Conservation (phyloP, 176 grass and related monocot species). For the Raddia guianensis region DNA sequence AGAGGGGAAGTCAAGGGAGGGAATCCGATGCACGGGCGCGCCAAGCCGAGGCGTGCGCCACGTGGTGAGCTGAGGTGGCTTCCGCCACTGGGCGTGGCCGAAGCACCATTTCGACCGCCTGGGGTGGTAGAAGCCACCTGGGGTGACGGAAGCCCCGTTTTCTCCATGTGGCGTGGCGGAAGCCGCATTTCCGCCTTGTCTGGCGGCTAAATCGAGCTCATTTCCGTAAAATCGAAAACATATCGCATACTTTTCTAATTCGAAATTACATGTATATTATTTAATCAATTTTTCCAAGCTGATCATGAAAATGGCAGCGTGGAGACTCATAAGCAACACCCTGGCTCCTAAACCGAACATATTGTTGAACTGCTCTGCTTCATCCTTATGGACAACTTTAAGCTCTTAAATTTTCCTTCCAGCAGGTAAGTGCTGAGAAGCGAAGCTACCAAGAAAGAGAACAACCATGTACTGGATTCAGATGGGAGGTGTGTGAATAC, state of each 20-base stretch:
- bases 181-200: too few species aligned
- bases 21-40: too few species aligned
- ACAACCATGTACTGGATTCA: slow-evolving; percentile 96
- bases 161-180: too few species aligned
- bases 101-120: too few species aligned
- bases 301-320: slow-evolving; percentile 98
- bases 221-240: too few species aligned
- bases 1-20: too few species aligned
- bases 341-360: slow-evolving; percentile 86
- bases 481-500: slow-evolving; percentile 95
- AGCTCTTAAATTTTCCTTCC: slow-evolving; percentile 84
- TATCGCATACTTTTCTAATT: slow-evolving; percentile 47
- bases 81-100: too few species aligned
- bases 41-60: too few species aligned
- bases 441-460: slow-evolving; percentile 82
- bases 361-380: slow-evolving; percentile 78
- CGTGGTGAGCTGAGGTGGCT: too few species aligned
- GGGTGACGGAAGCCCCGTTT: too few species aligned
- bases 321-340: slow-evolving; percentile 89
- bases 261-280: slow-evolving; percentile 16
- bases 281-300: not conserved
- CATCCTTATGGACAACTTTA: slow-evolving; percentile 69
- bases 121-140: too few species aligned
- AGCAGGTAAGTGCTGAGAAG: slow-evolving; percentile 88
- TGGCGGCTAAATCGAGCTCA: too few species aligned